Evolutionary conservation across 495 filamentous ascomycete species (phyloP), one percentile per base, ranked within the genome.

Genomic region (Neurospora sp.): DNA sequence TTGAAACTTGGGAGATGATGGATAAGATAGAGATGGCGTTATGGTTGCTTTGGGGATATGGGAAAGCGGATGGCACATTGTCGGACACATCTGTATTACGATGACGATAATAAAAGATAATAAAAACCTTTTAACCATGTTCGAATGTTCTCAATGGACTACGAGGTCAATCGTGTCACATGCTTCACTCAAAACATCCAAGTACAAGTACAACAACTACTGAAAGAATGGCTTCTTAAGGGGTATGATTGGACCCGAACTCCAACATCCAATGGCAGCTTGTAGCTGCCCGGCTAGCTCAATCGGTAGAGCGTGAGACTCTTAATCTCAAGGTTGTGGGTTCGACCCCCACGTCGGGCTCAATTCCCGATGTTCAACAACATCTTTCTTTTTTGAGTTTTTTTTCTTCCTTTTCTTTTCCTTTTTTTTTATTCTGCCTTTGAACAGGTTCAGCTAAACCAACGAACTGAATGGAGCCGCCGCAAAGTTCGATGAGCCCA

Each of bases 251-350:
- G 22, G 22, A 2, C 5, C 10, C 45, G 2, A 1, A 35, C 1
- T 61, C 2, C 6, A 61, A 61, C 53, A 31, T 16, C 53, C 53
- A 61, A 61, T 61, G 53, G 53, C 53, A 61, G 53, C 53, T 61
- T 31, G 53, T 5, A 61, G 48, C 48, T 61, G 79, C 79, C 79
- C 78, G 81, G 88, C 88, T 91, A 91, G 89, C 89, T 91, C 89
- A 91, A 91, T 91, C 89, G 89, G 89, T 90, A 91, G 89, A 91
- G 90, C 90, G 89, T 91, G 87, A 90, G 89, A 91, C 89, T 91
- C 89, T 91, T 91, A 91, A 61, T 61, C 48, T 61, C 48, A 61
- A 61, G 48, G 48, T 61, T 61, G 48, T 61, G 48, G 48, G 48
- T 61, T 61, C 48, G 48, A 61, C 53, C 53, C 53, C 53, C 53